These are phyloP conservation scores for Conoideocrella luteorostrata DNA, from an alignment of 2,329 filamentous ascomycete species.

Conservation along the genomic window DNA sequence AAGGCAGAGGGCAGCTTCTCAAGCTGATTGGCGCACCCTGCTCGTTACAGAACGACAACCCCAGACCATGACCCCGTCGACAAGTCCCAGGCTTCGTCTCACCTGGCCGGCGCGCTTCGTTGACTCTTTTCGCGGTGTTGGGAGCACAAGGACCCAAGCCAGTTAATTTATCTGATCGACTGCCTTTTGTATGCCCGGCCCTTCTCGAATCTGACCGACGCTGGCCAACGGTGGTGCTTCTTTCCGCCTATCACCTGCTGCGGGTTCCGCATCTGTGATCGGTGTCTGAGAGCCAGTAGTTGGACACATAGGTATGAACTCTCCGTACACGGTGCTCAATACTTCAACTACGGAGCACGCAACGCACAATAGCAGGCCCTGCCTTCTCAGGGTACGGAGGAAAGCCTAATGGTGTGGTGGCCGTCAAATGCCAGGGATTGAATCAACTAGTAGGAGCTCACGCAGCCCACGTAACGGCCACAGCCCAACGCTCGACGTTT, in stretches of 20 bases:
- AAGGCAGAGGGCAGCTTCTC: no score
- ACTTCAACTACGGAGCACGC: no score
- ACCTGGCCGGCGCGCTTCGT: not conserved
- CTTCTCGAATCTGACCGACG: not conserved
- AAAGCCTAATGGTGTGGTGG: no score
- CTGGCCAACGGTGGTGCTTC: not conserved
- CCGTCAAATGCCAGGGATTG: not conserved
- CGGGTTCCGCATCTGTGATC: not conserved
- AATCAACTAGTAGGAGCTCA: not conserved
- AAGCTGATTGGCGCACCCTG: not conserved
- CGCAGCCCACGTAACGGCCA: conserved; percentile 1
- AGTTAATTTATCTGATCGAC: not conserved
- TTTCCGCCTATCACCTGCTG: no score
- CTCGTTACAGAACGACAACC: conserved; percentile 5
- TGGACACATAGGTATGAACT: no score
- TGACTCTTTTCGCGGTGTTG: conserved; percentile 1
- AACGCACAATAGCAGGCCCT: not conserved
- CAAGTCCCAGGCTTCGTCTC: not conserved
- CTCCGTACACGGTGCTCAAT: no score
- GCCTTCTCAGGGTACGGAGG: not conserved
- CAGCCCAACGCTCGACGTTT: not conserved
- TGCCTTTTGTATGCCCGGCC: not conserved
- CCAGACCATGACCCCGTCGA: conserved; percentile 2
- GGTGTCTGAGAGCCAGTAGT: not conserved
- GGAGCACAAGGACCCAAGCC: not conserved